Evolutionary conservation across 2,329 filamentous ascomycete genomes (phyloP).

Genomic region (Lachnellula cervina): DNA sequence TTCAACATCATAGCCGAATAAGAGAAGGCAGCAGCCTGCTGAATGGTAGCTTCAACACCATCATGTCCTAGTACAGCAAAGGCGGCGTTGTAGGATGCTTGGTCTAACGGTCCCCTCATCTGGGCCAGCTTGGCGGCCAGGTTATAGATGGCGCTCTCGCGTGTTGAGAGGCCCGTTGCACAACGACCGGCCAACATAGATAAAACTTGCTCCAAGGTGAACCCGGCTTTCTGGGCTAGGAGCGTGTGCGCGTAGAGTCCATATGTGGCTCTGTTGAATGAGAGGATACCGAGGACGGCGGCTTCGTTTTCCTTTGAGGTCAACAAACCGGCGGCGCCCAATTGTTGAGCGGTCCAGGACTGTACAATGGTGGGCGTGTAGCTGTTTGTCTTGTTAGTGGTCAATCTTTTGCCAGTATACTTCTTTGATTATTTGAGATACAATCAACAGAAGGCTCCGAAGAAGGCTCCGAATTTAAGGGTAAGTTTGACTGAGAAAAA

Average conservation of each 20-base stretch:
- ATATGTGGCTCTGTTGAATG: background rate
- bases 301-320: background rate
- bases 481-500: background rate
- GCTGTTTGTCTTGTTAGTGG: background rate
- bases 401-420: background rate
- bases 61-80: background rate
- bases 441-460: no score
- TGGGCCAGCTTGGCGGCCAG: background rate
- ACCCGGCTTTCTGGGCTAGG: background rate
- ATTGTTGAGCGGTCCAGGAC: background rate
- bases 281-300: background rate
- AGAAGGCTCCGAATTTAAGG: background rate
- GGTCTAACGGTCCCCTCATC: background rate
- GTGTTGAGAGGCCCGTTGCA: background rate
- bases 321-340: background rate
- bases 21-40: slow-evolving; percentile 1
- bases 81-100: background rate
- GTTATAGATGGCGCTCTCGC: background rate
- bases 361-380: background rate
- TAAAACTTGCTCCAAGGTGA: background rate
- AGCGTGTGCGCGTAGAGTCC: slow-evolving; percentile 1
- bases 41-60: background rate
- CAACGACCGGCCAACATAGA: background rate
- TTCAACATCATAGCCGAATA: slow-evolving; percentile 3
- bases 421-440: background rate